A percentile compares a stretch with the other conserved stretches of the same genome.
phyloP scores from a whole-genome alignment of 371 early-diverging fungal genomes.

The Mortierella sp. region DNA sequence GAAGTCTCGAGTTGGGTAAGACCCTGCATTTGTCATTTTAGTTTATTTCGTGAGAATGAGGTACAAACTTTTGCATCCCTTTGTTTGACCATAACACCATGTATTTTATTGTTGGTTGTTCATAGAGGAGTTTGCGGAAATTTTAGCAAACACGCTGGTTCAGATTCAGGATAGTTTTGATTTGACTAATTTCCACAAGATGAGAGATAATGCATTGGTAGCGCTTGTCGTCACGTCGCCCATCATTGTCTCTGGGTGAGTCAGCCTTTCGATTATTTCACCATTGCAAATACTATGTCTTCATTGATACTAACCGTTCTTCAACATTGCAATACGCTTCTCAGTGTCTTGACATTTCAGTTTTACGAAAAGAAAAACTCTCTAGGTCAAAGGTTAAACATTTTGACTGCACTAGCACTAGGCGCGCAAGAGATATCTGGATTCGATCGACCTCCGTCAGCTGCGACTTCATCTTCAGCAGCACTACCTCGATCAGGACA shows the following conservation, averaged over 20 bases:
- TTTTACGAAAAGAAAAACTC: slow-evolving; percentile 45
- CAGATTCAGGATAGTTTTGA: slow-evolving; percentile 40
- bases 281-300: neutral
- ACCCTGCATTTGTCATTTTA: too few relatives aligned
- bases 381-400: slow-evolving; percentile 43
- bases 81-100: neutral
- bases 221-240: slow-evolving; percentile 38
- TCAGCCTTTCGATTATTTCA: neutral
- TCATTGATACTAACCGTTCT: neutral
- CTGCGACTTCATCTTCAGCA: neutral
- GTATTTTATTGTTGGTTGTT: neutral
- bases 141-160: slow-evolving; percentile 15
- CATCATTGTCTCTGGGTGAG: slow-evolving; percentile 25
- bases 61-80: neutral
- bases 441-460: slow-evolving; percentile 9
- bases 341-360: slow-evolving; percentile 34
- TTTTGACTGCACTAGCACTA: slow-evolving; percentile 29
- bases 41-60: too few relatives aligned
- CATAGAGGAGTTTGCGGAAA: slow-evolving; percentile 36
- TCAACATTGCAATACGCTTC: neutral
- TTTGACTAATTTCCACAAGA: slow-evolving; percentile 17
- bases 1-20: slow-evolving; percentile 44
- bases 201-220: slow-evolving; percentile 31
- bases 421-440: slow-evolving; percentile 47
- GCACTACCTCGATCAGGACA: neutral